These are phyloP conservation scores for Delonix regia DNA, from an alignment of 306 rosid species.

Conservation along the genomic window DNA sequence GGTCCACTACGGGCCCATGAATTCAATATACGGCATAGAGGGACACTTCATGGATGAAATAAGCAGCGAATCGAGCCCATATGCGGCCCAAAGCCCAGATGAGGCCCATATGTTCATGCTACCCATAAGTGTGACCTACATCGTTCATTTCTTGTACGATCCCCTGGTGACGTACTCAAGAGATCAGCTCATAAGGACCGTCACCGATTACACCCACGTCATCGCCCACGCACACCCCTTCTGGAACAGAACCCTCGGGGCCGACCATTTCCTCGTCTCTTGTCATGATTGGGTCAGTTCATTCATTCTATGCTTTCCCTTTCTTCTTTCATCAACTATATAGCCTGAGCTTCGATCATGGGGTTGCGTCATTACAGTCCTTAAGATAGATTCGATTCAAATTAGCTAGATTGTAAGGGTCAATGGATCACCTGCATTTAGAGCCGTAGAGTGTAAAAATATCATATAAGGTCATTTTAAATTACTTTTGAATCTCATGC, in stretches of 20 bases:
- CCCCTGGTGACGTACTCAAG: conserved; percentile 54
- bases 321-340: no score
- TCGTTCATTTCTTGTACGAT: conserved; percentile 47
- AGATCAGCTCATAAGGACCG: conserved; percentile 43
- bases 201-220: conserved; percentile 54
- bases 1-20: conserved; percentile 61
- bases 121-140: conserved; percentile 58
- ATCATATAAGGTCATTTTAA: no score
- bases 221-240: conserved; percentile 54
- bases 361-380: no score
- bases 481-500: no score
- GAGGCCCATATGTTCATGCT: conserved; percentile 70
- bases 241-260: conserved; percentile 74
- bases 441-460: no score
- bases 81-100: conserved; percentile 56
- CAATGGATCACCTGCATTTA: no score
- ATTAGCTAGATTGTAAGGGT: no score
- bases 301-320: neutral
- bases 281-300: conserved; percentile 83
- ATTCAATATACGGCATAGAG: conserved; percentile 61
- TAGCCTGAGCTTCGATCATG: no score
- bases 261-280: conserved; percentile 71
- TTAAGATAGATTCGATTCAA: no score
- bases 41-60: conserved; percentile 76
- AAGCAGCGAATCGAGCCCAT: conserved; percentile 47